Conservation (phyloP, 345 rosid species). For the Orychophragmus violaceus region DNA sequence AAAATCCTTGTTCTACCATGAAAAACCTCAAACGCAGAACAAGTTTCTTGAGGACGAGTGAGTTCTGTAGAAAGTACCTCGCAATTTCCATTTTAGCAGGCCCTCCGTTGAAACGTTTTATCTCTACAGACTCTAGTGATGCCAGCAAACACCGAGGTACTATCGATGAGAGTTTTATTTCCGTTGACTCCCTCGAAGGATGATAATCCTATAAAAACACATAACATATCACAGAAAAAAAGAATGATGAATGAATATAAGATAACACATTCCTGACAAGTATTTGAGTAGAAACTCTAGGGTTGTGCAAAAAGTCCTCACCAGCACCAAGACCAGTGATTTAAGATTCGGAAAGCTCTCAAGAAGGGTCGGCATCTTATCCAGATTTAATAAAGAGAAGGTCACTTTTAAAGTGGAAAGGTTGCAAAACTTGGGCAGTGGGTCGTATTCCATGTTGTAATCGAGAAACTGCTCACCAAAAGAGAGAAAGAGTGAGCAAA, state of each 20-base stretch:
- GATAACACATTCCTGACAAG: neutral
- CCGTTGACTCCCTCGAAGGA: neutral
- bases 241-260: neutral
- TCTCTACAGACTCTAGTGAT: conserved; percentile 20
- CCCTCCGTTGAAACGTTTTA: neutral
- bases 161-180: neutral
- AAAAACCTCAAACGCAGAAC: neutral
- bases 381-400: neutral
- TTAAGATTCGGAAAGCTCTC: conserved; percentile 1
- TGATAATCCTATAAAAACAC: neutral
- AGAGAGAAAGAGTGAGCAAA: neutral
- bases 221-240: neutral
- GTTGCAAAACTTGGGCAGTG: conserved; percentile 10
- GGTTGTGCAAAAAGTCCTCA: neutral
- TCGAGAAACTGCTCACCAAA: conserved; percentile 6
- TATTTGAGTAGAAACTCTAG: neutral
- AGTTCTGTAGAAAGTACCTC: conserved; percentile 8
- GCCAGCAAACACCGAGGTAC: conserved; percentile 18
- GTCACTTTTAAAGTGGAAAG: neutral
- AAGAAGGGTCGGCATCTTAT: neutral
- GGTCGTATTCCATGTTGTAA: neutral
- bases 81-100: conserved; percentile 8
- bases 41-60: conserved; percentile 5
- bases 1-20: neutral
- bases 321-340: neutral